Percentiles rank a stretch among this genome's conserved stretches.
Evolutionary conservation across 2,329 filamentous ascomycete species (phyloP).

Genomic region (Beauveria asiatica): DNA sequence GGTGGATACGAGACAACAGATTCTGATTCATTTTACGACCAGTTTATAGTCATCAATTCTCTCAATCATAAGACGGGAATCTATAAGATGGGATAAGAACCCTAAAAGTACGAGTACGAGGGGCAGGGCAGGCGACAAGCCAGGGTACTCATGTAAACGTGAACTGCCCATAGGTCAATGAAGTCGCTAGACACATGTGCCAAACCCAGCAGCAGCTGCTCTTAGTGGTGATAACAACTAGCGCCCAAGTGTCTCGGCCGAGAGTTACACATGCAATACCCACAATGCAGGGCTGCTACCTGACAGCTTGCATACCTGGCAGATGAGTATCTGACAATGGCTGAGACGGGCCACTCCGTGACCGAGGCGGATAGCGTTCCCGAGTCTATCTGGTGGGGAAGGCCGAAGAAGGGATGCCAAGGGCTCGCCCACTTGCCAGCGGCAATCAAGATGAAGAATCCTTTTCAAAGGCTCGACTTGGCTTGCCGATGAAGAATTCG

Average conservation of each 20-base stretch:
- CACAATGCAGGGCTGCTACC: neutral
- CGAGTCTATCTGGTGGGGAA: slow-evolving; percentile 2
- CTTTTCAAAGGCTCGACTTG: neutral
- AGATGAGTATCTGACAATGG: slow-evolving; percentile 2
- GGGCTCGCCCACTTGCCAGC: neutral
- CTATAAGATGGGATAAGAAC: too few species aligned
- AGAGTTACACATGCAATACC: neutral
- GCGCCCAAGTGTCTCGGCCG: neutral
- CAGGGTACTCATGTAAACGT: too few species aligned
- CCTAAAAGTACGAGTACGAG: too few species aligned
- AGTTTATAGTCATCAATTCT: too few species aligned
- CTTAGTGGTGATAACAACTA: neutral
- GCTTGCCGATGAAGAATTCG: neutral
- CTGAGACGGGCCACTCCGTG: neutral
- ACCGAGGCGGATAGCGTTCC: neutral
- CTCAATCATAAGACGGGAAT: too few species aligned
- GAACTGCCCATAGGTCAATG: too few species aligned
- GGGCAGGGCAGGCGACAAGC: too few species aligned
- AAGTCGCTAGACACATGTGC: neutral
- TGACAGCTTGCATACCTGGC: neutral
- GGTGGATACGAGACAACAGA: too few species aligned
- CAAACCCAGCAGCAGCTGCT: neutral
- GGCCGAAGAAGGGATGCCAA: neutral
- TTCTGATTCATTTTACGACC: too few species aligned
- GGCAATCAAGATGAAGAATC: neutral